phyloP scores from a whole-genome alignment of 495 filamentous ascomycete genomes.

The Extremus antarcticus region DNA sequence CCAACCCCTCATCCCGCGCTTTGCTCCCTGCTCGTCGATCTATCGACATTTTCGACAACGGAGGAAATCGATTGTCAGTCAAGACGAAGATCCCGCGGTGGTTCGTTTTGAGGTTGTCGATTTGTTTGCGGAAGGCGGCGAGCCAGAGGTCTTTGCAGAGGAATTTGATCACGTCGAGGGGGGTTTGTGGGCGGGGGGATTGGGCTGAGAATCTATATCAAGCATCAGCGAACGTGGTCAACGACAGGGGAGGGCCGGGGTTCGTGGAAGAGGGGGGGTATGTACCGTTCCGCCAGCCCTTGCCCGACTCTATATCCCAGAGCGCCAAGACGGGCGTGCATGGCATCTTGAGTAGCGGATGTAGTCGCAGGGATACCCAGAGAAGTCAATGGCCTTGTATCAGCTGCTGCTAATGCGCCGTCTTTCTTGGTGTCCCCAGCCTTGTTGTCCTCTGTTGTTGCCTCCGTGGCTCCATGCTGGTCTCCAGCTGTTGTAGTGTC shows the following conservation, averaged over 20 bases:
- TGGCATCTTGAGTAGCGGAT: constrained; percentile 69
- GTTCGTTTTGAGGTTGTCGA: constrained; percentile 98
- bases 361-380: constrained; percentile 38
- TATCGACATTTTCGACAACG: constrained; percentile 80
- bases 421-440: constrained; percentile 1
- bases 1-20: constrained; percentile 47
- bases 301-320: constrained; percentile 88
- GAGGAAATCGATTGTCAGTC: constrained; percentile 86
- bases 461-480: constrained; percentile 1
- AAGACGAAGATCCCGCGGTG: constrained; percentile 93
- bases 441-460: background rate
- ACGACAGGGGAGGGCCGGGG: background rate
- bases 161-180: constrained; percentile 67
- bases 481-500: background rate
- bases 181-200: constrained; percentile 49
- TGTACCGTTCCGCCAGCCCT: constrained; percentile 82
- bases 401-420: constrained; percentile 5
- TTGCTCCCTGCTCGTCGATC: constrained; percentile 28
- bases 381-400: constrained; percentile 1
- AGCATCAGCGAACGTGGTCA: no score
- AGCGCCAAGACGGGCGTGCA: constrained; percentile 71
- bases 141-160: constrained; percentile 97
- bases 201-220: constrained; percentile 81
- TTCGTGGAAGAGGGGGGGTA: constrained; percentile 5
- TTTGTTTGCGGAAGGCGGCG: constrained; percentile 86